Evolutionary conservation across 2,329 filamentous ascomycete genomes (phyloP).

Genomic region (Ambrosiella beaveri): DNA sequence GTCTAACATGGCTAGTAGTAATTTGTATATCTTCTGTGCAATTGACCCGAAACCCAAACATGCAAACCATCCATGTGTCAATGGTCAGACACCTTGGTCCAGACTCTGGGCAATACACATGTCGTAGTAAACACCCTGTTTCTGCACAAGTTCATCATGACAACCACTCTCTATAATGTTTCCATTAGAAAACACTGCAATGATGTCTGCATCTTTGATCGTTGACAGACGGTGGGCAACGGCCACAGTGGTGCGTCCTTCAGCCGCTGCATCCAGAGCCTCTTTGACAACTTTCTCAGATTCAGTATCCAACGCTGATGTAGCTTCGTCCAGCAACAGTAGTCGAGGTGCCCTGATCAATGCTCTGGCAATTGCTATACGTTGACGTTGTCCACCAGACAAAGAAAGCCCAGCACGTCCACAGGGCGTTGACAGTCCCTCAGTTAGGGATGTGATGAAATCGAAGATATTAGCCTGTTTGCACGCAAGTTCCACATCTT

Average conservation of each 20-base stretch:
- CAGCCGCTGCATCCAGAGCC: slow-evolving; percentile 32
- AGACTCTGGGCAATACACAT: slow-evolving; percentile 32
- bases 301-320: slow-evolving; percentile 44
- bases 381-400: slow-evolving; percentile 56
- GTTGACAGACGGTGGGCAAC: slow-evolving; percentile 45
- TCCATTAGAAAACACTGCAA: slow-evolving; percentile 43
- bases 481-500: slow-evolving; percentile 31
- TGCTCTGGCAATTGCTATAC: slow-evolving; percentile 54
- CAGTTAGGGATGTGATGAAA: slow-evolving; percentile 36
- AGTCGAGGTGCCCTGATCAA: slow-evolving; percentile 50
- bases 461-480: slow-evolving; percentile 37
- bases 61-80: background rate
- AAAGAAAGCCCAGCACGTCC: slow-evolving; percentile 51
- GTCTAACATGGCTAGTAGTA: too few species aligned
- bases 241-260: slow-evolving; percentile 37
- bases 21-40: too few species aligned
- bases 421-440: slow-evolving; percentile 45
- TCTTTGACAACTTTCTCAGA: slow-evolving; percentile 48
- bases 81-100: slow-evolving; percentile 15
- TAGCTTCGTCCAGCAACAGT: slow-evolving; percentile 58
- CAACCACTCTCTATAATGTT: slow-evolving; percentile 42
- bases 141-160: slow-evolving; percentile 38
- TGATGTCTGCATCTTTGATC: slow-evolving; percentile 41
- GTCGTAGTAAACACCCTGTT: slow-evolving; percentile 32
- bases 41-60: too few species aligned